Evolutionary conservation across 1,284 basidiomycete species (phyloP).

Genomic region (Meira miltonrushii): DNA sequence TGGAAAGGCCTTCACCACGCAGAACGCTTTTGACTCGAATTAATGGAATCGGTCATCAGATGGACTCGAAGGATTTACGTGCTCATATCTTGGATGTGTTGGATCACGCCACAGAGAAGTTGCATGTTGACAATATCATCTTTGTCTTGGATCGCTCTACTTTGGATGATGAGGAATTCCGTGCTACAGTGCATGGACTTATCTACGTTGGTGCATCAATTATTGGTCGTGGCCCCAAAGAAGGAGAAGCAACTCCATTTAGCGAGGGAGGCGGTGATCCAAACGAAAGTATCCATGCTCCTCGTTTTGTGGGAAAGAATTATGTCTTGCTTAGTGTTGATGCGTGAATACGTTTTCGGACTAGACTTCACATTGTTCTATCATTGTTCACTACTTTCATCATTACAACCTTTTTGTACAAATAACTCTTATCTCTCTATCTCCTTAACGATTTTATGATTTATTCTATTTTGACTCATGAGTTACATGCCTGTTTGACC

Average conservation of each 20-base stretch:
- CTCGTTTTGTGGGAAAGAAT: not conserved
- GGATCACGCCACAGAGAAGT: constrained; percentile 8
- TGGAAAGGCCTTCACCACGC: not conserved
- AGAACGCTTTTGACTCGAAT: not conserved
- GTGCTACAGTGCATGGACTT: constrained; percentile 7
- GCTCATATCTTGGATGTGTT: constrained; percentile 2
- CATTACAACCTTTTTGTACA: not conserved
- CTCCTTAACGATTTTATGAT: not conserved
- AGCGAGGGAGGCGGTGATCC: not conserved
- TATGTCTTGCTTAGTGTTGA: constrained; percentile 8
- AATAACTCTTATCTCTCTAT: not conserved
- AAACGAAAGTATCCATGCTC: constrained; percentile 3
- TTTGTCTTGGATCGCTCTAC: constrained; percentile 10
- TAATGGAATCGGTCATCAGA: not conserved
- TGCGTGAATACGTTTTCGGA: not conserved
- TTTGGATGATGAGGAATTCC: constrained; percentile 5
- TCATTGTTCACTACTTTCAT: constrained; percentile 2
- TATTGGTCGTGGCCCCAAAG: constrained; percentile 1
- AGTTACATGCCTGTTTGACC: constrained; percentile 56
- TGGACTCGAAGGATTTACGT: constrained; percentile 4
- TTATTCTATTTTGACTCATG: constrained; percentile 9
- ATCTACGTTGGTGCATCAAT: constrained; percentile 5
- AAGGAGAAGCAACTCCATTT: not conserved
- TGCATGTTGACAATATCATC: constrained; percentile 9
- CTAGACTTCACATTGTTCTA: not conserved